Base-by-base conservation (phyloP, 2,329 filamentous ascomycete species). In the Aaosphaeria arxii region DNA sequence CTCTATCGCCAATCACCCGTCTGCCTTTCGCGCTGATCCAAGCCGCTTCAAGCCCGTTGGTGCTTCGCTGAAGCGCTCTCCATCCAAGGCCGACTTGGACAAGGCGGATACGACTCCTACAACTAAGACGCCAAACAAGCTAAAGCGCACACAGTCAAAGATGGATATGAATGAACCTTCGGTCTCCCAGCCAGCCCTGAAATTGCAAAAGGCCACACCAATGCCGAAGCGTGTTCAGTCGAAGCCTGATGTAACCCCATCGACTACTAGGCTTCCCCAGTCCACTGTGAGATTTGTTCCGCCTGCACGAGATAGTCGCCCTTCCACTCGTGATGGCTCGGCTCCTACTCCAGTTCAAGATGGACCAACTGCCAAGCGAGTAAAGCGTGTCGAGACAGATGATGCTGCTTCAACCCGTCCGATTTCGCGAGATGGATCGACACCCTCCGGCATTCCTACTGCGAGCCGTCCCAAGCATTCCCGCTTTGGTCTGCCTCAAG, bases 1-100 rank as follows among this genome's bases (percentile, higher is more conserved):
- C 67, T 96, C 91, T 2, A 96, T 97, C 63, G 89, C 84, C 40
- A 86, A 86, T 53, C 91, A 96, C 66, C 79, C 90, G 6, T 95
- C 91, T 7, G 82, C 86, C 11, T 94, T 86, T 74, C 80, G 89
- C 52, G 79, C 80, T 24, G 77, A 81, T 50, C 71, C 77, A 4
- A 77, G 70, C 33, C 77, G 79, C 6, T 70, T 76, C 54, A 79
- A 80, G n/a, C 80, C 82, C 7, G 55, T 56, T 42, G 53, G 54
- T 6, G 51, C 52, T 4, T 56, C 60, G 32, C 40, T 66, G 7
- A 66, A 69, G 54, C 67, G 63, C 42, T 58, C 67, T 17, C 58
- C 57, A 11, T 69, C 76, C 1, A 74, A 74, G 28, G 78, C 74
- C 57, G 83, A 75, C 64, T 71, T 70, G 44, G 73, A 64, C 58